phyloP scores from a whole-genome alignment of 192 early-diverging fungal species.

The Geosiphon pyriformis region DNA sequence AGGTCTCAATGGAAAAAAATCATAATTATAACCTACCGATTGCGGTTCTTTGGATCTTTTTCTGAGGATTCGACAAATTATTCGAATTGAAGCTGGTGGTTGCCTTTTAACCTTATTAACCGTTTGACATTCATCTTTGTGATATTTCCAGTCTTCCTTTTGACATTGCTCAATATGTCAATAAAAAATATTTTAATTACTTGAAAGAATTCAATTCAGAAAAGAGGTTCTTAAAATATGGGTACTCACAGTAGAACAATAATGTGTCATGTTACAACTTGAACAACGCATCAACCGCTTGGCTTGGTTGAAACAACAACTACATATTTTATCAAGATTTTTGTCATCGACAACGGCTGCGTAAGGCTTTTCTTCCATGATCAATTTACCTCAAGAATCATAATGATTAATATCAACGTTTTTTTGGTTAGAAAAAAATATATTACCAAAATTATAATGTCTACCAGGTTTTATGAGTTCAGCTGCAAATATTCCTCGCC shows the following conservation, averaged over 20 bases:
- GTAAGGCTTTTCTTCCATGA: conserved; percentile 19
- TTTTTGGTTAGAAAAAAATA: not conserved
- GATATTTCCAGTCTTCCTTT: conserved; percentile 28
- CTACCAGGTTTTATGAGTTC: conserved; percentile 7
- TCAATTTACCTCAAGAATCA: conserved; percentile 12
- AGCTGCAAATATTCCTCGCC: conserved; percentile 12
- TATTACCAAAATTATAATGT: not conserved
- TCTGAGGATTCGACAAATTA: conserved; percentile 29
- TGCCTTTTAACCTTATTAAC: conserved; percentile 22
- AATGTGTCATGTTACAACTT: conserved; percentile 8
- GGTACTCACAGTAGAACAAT: conserved; percentile 19
- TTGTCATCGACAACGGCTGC: conserved; percentile 20
- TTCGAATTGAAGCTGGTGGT: conserved; percentile 32
- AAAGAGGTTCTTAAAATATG: too few relatives aligned
- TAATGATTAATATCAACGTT: not conserved
- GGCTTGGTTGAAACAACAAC: conserved; percentile 11
- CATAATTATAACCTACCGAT: conserved; percentile 11
- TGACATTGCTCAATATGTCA: conserved; percentile 21
- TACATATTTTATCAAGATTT: conserved; percentile 17
- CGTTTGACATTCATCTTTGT: conserved; percentile 36
- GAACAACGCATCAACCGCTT: conserved; percentile 11
- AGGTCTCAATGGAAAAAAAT: not conserved
- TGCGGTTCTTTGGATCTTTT: not conserved
- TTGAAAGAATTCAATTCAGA: not conserved
- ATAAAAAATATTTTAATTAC: not conserved